Conservation (phyloP, 305 asterid genomes). For the Fraxinus floribunda region DNA sequence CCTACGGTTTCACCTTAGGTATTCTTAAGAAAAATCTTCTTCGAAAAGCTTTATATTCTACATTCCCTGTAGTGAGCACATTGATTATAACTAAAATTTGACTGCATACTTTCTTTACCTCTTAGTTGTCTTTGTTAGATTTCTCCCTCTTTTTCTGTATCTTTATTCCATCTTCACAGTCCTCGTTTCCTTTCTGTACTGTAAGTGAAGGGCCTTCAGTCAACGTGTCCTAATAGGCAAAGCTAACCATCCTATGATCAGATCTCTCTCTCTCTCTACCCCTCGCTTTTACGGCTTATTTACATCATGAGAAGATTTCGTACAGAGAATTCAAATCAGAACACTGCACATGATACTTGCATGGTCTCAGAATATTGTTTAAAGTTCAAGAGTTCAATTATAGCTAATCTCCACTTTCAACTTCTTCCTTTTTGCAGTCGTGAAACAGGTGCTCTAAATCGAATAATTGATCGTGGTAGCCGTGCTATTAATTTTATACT, state of each 20-base stretch:
- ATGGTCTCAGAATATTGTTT: neutral
- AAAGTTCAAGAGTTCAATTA: neutral
- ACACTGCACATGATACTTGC: neutral
- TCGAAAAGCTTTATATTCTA: slow-evolving; percentile 13
- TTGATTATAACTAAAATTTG: slow-evolving; percentile 13
- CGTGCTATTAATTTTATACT: slow-evolving; percentile 97
- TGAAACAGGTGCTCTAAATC: slow-evolving; percentile 94
- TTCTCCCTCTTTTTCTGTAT: slow-evolving; percentile 2
- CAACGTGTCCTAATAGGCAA: slow-evolving; percentile 15
- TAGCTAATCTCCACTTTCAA: slow-evolving; percentile 11
- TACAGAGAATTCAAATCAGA: neutral
- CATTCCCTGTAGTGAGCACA: neutral
- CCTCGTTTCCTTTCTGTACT: neutral
- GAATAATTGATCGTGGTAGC: slow-evolving; percentile 96
- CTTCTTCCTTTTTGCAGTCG: slow-evolving; percentile 57
- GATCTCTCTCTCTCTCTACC: neutral
- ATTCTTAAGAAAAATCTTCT: slow-evolving; percentile 25
- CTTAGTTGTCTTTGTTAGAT: neutral
- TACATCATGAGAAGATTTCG: neutral
- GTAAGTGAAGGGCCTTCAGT: neutral
- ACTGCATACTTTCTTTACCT: neutral
- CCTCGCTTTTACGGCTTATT: neutral
- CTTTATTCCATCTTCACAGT: slow-evolving; percentile 1
- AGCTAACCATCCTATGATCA: neutral
- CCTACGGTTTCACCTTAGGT: slow-evolving; percentile 93